These are phyloP conservation scores for Gonium pectorale DNA, from an alignment of 139 green algal genomes.

Conservation along the genomic window DNA sequence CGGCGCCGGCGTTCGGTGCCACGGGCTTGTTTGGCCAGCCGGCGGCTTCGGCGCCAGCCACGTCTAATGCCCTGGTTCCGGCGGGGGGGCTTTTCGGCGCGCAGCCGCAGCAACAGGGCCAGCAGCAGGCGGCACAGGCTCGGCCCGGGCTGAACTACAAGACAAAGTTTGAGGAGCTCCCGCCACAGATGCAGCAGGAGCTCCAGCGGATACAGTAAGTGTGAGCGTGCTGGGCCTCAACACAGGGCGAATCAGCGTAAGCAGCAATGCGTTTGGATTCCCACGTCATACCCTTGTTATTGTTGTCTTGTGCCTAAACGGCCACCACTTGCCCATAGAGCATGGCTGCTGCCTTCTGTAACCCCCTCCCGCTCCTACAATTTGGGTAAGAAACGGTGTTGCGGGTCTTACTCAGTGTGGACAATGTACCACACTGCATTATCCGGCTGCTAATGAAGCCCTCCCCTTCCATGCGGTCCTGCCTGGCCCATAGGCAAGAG, in stretches of 20 bases:
- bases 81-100: constrained; percentile 15
- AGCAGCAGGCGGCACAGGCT: constrained; percentile 18
- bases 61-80: constrained; percentile 24
- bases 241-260: too few relatives aligned
- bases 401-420: too few relatives aligned
- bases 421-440: too few relatives aligned
- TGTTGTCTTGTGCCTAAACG: too few relatives aligned
- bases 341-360: too few relatives aligned
- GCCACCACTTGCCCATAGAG: too few relatives aligned
- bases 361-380: too few relatives aligned
- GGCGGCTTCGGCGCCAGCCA: neutral
- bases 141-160: constrained; percentile 52
- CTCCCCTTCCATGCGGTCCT: too few relatives aligned
- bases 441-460: too few relatives aligned
- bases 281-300: too few relatives aligned
- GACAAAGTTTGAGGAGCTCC: constrained; percentile 57
- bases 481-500: constrained; percentile 43
- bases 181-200: constrained; percentile 46
- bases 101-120: constrained; percentile 13
- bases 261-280: too few relatives aligned
- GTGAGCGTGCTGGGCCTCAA: neutral
- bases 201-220: constrained; percentile 60
- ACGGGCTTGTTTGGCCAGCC: constrained; percentile 17
- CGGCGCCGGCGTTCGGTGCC: constrained; percentile 1
- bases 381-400: too few relatives aligned